Percentiles rank a stretch among this genome's conserved stretches.
These are phyloP conservation scores for Agrostemma githago DNA, from an alignment of 148 eudicot genomes.

Conservation along the genomic window DNA sequence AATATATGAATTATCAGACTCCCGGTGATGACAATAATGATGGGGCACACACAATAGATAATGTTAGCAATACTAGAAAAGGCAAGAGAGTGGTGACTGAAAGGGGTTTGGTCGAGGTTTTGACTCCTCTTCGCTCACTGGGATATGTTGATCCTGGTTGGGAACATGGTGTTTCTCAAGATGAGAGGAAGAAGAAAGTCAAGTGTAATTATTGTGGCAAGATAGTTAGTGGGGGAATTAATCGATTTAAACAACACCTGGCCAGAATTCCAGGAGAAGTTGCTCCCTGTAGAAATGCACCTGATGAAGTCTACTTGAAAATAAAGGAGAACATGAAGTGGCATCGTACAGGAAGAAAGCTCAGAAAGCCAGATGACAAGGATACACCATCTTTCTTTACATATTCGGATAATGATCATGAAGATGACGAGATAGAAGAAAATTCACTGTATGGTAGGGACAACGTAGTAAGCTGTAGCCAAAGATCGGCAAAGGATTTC, in stretches of 20 bases:
- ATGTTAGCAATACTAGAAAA: conserved; percentile 47
- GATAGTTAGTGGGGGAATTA: conserved; percentile 93
- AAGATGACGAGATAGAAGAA: conserved; percentile 68
- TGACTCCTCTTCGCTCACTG: conserved; percentile 80
- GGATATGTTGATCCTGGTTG: conserved; percentile 98
- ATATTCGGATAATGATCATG: conserved; percentile 76
- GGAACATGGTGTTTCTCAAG: conserved; percentile 96
- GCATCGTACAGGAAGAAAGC: conserved; percentile 93
- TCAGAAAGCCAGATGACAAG: conserved; percentile 57
- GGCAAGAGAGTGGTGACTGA: conserved; percentile 63
- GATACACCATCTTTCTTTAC: conserved; percentile 56
- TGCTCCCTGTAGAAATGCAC: conserved; percentile 91
- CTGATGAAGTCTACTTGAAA: conserved; percentile 79
- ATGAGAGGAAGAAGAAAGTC: conserved; percentile 91
- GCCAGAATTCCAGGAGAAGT: conserved; percentile 98
- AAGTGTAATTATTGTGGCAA: conserved; percentile 94
- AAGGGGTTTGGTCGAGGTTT: conserved; percentile 53
- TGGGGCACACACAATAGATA: conserved; percentile 39
- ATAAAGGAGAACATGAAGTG: conserved; percentile 96
- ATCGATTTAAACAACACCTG: conserved; percentile 89
- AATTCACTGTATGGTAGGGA: conserved; percentile 44
- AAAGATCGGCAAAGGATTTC: conserved; percentile 42
- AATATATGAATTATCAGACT: conserved; percentile 56
- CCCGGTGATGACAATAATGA: conserved; percentile 44
- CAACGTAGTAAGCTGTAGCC: conserved; percentile 39